These are phyloP conservation scores for Aspergillus bertholletiae DNA, from an alignment of 495 filamentous ascomycete species.

Conservation along the genomic window DNA sequence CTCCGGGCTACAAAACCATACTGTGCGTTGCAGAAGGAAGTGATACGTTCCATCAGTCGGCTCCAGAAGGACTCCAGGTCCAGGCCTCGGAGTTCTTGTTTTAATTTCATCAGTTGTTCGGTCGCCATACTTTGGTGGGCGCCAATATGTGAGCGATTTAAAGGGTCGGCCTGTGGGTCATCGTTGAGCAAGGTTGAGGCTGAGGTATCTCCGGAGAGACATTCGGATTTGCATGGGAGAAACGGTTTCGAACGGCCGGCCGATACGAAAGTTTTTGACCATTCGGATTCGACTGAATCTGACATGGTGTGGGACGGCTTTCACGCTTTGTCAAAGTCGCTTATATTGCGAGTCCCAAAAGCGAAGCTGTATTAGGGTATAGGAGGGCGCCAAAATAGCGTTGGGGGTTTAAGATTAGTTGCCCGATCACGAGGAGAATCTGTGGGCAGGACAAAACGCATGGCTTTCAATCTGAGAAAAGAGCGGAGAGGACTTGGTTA, in stretches of 20 bases:
- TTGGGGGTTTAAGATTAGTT: constrained; percentile 16
- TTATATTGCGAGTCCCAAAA: not conserved
- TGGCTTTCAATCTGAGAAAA: constrained; percentile 23
- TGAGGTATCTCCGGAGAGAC: constrained; percentile 37
- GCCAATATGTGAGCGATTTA: constrained; percentile 44
- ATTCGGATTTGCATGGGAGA: constrained; percentile 40
- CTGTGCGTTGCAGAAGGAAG: constrained; percentile 61
- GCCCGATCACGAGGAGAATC: constrained; percentile 17
- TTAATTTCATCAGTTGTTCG: constrained; percentile 60
- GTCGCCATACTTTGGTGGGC: constrained; percentile 57
- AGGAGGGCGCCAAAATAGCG: constrained; percentile 19
- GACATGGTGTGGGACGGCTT: constrained; percentile 23
- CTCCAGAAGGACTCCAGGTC: constrained; percentile 65
- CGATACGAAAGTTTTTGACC: constrained; percentile 26
- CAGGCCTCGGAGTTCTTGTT: constrained; percentile 51
- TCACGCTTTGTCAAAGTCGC: not conserved
- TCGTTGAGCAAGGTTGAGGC: constrained; percentile 41
- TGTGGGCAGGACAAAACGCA: constrained; percentile 27
- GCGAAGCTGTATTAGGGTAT: constrained; percentile 12
- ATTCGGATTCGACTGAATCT: constrained; percentile 36
- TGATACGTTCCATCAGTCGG: constrained; percentile 62
- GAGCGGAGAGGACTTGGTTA: not conserved
- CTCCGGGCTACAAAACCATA: constrained; percentile 69
- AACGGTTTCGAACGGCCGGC: constrained; percentile 27
- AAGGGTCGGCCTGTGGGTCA: constrained; percentile 47